These are phyloP conservation scores for Pythium vanterpoolii DNA, from an alignment of 352 stramenopile species.

Conservation along the genomic window DNA sequence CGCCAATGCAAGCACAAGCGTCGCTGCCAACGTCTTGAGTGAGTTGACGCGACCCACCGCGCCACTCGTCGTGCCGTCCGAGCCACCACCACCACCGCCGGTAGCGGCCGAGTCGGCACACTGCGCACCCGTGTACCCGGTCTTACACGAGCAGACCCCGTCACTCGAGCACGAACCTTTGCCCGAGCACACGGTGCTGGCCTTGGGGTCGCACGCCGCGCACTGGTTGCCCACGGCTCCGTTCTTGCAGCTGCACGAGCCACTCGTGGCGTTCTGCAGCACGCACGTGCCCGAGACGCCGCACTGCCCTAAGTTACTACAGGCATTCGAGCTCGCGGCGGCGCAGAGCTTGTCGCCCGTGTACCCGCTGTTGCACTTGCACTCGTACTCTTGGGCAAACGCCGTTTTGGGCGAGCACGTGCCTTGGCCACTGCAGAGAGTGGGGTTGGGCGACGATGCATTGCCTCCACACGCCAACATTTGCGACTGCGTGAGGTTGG, in stretches of 20 bases:
- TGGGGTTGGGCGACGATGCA: conserved; percentile 24
- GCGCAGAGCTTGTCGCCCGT: conserved; percentile 52
- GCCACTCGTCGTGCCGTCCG: neutral
- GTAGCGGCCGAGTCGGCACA: conserved; percentile 26
- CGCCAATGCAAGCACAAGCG: conserved; percentile 2
- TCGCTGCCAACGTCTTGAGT: conserved; percentile 17
- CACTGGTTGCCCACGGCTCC: conserved; percentile 69
- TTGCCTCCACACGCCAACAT: conserved; percentile 53
- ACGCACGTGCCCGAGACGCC: conserved; percentile 51
- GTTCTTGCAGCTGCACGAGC: conserved; percentile 42
- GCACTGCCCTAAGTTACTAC: conserved; percentile 71
- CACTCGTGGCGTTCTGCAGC: conserved; percentile 28
- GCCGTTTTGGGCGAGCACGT: conserved; percentile 56
- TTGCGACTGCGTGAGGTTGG: conserved; percentile 57
- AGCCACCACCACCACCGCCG: neutral
- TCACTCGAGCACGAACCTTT: conserved; percentile 45
- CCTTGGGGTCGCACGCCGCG: conserved; percentile 44
- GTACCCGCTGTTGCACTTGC: conserved; percentile 76
- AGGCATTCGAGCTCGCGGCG: conserved; percentile 53
- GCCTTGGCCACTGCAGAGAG: conserved; percentile 67
- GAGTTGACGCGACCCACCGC: neutral
- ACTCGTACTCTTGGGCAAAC: conserved; percentile 67
- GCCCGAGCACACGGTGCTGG: conserved; percentile 35
- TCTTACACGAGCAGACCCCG: conserved; percentile 51
- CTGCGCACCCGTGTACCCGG: conserved; percentile 62